Base-by-base conservation (phyloP, 352 stramenopile species). In the Pythium coloratum region DNA sequence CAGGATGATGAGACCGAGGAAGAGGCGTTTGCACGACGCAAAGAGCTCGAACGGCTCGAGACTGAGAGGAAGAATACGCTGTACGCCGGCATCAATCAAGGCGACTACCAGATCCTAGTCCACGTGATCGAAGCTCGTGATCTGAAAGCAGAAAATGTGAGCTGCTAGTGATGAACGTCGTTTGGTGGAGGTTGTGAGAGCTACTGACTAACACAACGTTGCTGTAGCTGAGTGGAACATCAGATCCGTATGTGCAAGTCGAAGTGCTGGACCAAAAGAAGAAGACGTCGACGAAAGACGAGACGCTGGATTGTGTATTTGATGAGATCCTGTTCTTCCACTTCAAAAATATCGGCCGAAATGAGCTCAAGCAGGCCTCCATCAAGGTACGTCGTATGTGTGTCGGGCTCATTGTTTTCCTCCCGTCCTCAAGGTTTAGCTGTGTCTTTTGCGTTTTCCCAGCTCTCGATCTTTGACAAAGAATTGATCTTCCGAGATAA, bases 241-340 rank as follows among this genome's bases (percentile, higher is more conserved):
- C 87, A 2, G 90, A 98, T 69, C 92, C 92, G 16, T 92, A 96
- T 42, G 92, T 91, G 6, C 86, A 90, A 64, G 86, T 91, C 18
- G 86, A 93, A 38, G 79, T 94, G 1, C 72, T 96, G 55, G 82
- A 76, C 0, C 34, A 71, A 5, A 81, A 80, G 46, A 91, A 95
- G 62, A 95, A 89, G 59, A 90, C 86, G 6, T 88, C 89, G 8
- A 93, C 80, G 12, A 94, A 92, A 55, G 86, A 83, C 55, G 75
- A 90, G 28, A 94, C 88, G 9, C 76, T 96, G 26, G 86, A 79
- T 0, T 94, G 83, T 33, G 90, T 97, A 1, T 98, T 97, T 65
- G 93, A 98, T 54, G 90, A 98, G 64, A 81, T 91, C 7, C 67
- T 97, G 20, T 97, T 97, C 53, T 96, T 97, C 58, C 84, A 96